These are phyloP conservation scores for Sphagnurus paluster DNA, from an alignment of 1,284 basidiomycete genomes.

Conservation along the genomic window DNA sequence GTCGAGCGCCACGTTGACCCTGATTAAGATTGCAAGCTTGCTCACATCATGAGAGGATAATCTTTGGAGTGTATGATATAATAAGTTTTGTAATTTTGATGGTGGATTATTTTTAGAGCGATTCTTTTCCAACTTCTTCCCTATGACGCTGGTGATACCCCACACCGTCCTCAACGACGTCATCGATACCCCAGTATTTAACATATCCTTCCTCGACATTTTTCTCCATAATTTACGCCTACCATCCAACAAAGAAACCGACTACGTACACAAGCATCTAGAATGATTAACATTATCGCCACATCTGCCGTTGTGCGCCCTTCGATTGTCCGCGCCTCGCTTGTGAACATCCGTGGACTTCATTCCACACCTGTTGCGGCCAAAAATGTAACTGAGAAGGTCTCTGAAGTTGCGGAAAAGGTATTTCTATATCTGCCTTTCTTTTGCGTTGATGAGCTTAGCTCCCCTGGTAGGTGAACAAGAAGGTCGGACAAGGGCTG, in stretches of 20 bases:
- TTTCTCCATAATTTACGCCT: too few relatives aligned
- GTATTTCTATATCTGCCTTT: constrained; percentile 29
- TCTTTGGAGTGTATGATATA: too few relatives aligned
- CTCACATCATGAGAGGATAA: too few relatives aligned
- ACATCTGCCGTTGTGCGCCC: constrained; percentile 12
- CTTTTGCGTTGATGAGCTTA: background rate
- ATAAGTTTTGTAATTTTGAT: too few relatives aligned
- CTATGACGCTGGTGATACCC: constrained; percentile 16
- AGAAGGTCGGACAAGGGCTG: constrained; percentile 56
- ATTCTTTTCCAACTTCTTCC: too few relatives aligned
- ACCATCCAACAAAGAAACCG: too few relatives aligned
- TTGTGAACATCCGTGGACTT: constrained; percentile 34
- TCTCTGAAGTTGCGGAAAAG: constrained; percentile 58
- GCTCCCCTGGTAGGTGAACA: constrained; percentile 49
- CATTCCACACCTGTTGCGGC: constrained; percentile 46
- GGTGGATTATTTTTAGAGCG: too few relatives aligned
- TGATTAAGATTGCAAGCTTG: too few relatives aligned
- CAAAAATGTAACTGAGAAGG: constrained; percentile 62
- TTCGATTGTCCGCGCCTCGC: constrained; percentile 20
- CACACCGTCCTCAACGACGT: constrained; percentile 9
- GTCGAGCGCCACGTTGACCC: too few relatives aligned
- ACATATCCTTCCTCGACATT: too few relatives aligned
- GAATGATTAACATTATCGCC: constrained; percentile 16
- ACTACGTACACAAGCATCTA: too few relatives aligned
- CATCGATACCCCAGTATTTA: constrained; percentile 9